phyloP scores from a whole-genome alignment of 2,329 filamentous ascomycete genomes.

The Diaporthe sp. region DNA sequence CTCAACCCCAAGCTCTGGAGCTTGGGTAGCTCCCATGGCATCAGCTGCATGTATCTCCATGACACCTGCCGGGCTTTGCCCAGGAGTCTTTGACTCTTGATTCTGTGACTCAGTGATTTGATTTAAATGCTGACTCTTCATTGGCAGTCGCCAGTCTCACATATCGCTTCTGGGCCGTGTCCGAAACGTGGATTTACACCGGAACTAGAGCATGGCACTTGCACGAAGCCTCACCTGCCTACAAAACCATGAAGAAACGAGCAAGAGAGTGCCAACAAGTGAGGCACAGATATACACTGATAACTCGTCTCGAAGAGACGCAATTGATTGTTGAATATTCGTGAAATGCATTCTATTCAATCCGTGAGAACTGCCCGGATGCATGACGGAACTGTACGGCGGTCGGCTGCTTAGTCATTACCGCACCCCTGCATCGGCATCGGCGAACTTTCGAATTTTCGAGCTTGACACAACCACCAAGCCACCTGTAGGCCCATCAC shows the following conservation, averaged over 20 bases:
- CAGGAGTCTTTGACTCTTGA: neutral
- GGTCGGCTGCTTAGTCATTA: slow-evolving; percentile 14
- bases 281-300: neutral
- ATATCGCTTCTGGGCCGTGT: neutral
- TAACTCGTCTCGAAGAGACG: neutral
- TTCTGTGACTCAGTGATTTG: neutral
- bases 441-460: slow-evolving; percentile 40
- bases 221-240: neutral
- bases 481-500: neutral
- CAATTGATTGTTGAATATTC: neutral
- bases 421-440: slow-evolving; percentile 26
- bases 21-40: slow-evolving; percentile 10
- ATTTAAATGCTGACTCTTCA: neutral
- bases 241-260: neutral
- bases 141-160: neutral
- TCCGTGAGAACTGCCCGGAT: neutral
- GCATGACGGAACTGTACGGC: neutral
- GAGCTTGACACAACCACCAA: slow-evolving; percentile 22
- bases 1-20: slow-evolving; percentile 26
- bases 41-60: slow-evolving; percentile 9
- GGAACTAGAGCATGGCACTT: neutral
- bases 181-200: neutral
- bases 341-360: neutral
- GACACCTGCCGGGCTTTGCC: neutral
- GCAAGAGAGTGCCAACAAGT: no score